Conservation (phyloP, 495 filamentous ascomycete species). For the Trichoderma asperelloides region DNA sequence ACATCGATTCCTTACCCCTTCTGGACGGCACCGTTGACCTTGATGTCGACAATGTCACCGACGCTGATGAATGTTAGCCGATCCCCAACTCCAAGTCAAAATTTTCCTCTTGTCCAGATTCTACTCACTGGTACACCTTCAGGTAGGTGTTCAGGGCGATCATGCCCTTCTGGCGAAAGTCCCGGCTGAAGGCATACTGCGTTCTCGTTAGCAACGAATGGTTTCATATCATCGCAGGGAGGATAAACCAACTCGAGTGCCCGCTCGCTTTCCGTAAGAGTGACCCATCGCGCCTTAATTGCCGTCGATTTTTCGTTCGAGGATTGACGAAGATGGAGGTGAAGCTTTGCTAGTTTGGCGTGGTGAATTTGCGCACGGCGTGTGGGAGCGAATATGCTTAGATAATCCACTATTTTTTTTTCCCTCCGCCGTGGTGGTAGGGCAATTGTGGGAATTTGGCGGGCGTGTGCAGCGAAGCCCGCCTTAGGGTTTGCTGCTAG, state of each 20-base stretch:
- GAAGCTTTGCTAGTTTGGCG: conserved; percentile 25
- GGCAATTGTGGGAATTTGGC: conserved; percentile 12
- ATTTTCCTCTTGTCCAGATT: background rate
- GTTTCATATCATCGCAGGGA: conserved; percentile 11
- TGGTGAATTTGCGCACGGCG: conserved; percentile 18
- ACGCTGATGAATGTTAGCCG: conserved; percentile 52
- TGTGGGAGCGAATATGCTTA: conserved; percentile 8
- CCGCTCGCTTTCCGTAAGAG: conserved; percentile 85
- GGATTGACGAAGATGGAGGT: conserved; percentile 14
- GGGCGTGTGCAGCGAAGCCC: conserved; percentile 8
- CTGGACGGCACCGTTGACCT: conserved; percentile 94
- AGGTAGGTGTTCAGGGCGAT: conserved; percentile 89
- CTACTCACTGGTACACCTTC: conserved; percentile 70
- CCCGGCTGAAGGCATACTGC: conserved; percentile 83
- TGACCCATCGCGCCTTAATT: conserved; percentile 73
- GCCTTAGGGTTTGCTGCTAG: conserved; percentile 7
- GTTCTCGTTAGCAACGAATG: conserved; percentile 25
- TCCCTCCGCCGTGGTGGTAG: conserved; percentile 19
- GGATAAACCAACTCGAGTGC: conserved; percentile 65
- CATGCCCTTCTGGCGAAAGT: conserved; percentile 87
- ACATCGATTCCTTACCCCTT: conserved; percentile 62
- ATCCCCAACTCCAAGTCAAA: background rate
- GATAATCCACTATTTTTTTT: conserved; percentile 31
- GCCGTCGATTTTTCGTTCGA: conserved; percentile 22
- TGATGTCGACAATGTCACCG: conserved; percentile 94